Percentiles rank a stretch among this genome's conserved stretches.
Conservation (phyloP, 2,329 filamentous ascomycete species). For the Aspergillus thermomutatus region DNA sequence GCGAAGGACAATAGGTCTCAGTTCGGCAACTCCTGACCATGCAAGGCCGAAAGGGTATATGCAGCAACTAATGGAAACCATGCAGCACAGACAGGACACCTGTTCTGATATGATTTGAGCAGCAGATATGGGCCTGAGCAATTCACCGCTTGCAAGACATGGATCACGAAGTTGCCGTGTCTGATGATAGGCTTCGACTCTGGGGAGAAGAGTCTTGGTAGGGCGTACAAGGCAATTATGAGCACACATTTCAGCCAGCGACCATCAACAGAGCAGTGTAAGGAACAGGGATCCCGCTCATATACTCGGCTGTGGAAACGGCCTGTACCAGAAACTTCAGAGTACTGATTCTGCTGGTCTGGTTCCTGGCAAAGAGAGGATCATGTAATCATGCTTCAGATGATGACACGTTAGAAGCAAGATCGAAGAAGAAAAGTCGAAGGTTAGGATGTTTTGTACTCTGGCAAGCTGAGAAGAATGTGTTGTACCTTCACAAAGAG, state of each 20-base stretch:
- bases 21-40: neutral
- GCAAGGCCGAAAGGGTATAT: neutral
- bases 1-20: neutral
- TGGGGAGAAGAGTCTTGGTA: neutral
- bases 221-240: neutral
- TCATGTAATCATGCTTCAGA: neutral
- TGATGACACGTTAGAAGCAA: neutral
- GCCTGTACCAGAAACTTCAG: neutral
- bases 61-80: constrained; percentile 7
- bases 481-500: no score
- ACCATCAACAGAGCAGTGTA: neutral
- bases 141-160: neutral
- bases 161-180: neutral
- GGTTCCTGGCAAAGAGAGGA: neutral
- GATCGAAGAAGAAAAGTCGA: neutral
- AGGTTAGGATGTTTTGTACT: no score
- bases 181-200: neutral
- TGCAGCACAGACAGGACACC: constrained; percentile 12
- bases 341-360: neutral
- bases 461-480: no score
- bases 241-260: neutral
- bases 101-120: constrained; percentile 13
- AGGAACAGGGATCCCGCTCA: neutral
- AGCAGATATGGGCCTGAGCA: neutral
- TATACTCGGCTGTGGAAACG: neutral